phyloP scores from a whole-genome alignment of 169 alveolate genomes.

The Plasmodium reichenowi region DNA sequence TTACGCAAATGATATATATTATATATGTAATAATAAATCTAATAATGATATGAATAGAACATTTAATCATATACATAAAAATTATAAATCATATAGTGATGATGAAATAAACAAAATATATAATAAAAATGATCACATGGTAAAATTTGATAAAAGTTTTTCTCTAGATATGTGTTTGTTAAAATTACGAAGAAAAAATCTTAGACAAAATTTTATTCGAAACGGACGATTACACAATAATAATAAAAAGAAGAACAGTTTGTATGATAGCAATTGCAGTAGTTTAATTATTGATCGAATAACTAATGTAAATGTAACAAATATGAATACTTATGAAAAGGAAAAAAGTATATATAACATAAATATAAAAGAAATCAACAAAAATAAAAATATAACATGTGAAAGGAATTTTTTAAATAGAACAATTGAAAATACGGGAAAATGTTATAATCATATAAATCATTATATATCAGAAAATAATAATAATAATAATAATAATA shows the following conservation, averaged over 20 bases:
- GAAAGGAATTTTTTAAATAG: no score
- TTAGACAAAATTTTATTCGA: no score
- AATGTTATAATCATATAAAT: no score
- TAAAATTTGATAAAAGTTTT: conserved; percentile 3
- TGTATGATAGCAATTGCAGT: neutral
- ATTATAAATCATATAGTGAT: conserved; percentile 1
- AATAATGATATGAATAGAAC: no score
- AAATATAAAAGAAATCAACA: neutral
- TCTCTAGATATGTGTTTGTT: neutral
- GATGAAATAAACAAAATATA: neutral
- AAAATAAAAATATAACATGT: neutral
- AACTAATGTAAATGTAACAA: neutral
- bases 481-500: no score
- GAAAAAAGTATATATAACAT: neutral
- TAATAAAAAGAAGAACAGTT: neutral
- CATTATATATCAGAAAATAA: no score
- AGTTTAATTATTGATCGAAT: neutral
- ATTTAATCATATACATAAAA: neutral
- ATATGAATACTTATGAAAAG: neutral
- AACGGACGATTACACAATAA: neutral
- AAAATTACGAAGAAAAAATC: neutral
- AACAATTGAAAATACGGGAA: no score
- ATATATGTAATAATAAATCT: no score
- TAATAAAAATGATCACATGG: neutral
- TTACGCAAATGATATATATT: no score